These are phyloP conservation scores for Ocimum tenuiflorum DNA, from an alignment of 257 asterid genomes.

Conservation along the genomic window DNA sequence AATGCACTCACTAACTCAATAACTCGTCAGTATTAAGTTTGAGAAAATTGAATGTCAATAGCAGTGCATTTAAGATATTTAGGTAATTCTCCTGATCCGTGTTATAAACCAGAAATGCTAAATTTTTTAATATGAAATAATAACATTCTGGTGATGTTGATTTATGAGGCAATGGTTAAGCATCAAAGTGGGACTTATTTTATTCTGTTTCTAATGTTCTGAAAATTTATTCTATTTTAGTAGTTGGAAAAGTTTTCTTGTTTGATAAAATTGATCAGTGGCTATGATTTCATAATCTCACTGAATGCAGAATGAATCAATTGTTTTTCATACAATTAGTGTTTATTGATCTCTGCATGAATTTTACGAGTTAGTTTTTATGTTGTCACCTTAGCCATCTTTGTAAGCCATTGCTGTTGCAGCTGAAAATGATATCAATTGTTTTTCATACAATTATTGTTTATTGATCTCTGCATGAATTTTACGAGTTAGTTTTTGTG, in stretches of 20 bases:
- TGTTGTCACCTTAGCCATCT: not conserved
- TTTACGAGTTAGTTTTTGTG: not conserved
- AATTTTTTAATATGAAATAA: not conserved
- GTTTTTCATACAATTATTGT: not conserved
- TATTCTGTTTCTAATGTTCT: not conserved
- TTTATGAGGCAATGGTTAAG: not conserved
- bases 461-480: not conserved
- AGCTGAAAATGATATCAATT: constrained; percentile 84
- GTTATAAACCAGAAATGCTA: not conserved
- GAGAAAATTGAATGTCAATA: too few species aligned
- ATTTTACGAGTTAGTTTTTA: not conserved
- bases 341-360: not conserved
- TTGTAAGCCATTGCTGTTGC: constrained; percentile 12
- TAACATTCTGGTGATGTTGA: not conserved
- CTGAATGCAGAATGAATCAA: not conserved
- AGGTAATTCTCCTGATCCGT: not conserved
- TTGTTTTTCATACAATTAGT: not conserved
- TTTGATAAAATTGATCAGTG: not conserved
- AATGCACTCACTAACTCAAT: not conserved
- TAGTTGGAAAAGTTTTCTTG: not conserved
- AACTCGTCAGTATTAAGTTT: too few species aligned
- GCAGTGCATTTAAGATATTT: too few species aligned
- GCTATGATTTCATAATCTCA: not conserved
- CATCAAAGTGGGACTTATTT: not conserved
- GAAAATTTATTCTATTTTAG: not conserved